phyloP scores from a whole-genome alignment of 108 stramenopile genomes.

The Mediolabrus comicus region DNA sequence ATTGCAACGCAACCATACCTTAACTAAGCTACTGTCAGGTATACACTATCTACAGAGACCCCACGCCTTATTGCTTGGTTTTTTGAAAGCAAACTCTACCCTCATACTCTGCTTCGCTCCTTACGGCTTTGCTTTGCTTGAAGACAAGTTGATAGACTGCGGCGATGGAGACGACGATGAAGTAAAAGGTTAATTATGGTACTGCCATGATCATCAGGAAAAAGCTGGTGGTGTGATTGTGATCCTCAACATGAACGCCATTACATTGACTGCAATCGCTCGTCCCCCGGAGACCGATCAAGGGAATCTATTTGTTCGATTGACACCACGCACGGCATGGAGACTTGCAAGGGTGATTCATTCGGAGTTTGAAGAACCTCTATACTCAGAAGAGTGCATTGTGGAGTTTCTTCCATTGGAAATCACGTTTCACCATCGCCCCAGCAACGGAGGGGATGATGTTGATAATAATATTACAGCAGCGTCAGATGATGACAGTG shows the following conservation, averaged over 20 bases:
- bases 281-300: slow-evolving; percentile 30
- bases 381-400: background rate
- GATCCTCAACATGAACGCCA: background rate
- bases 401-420: slow-evolving; percentile 46
- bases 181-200: too few species aligned
- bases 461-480: slow-evolving; percentile 7
- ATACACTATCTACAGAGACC: too few species aligned
- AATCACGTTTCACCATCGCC: slow-evolving; percentile 9
- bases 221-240: too few species aligned
- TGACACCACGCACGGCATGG: slow-evolving; percentile 18
- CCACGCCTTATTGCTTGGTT: too few species aligned
- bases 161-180: too few species aligned
- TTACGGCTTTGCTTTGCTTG: too few species aligned
- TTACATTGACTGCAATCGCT: slow-evolving; percentile 19
- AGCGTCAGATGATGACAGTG: slow-evolving; percentile 1
- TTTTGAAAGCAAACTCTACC: too few species aligned
- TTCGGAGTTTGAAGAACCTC: background rate
- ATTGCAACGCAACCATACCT: too few species aligned
- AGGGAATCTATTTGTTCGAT: slow-evolving; percentile 28
- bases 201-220: too few species aligned
- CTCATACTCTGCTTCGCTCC: too few species aligned
- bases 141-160: too few species aligned
- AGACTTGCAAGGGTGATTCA: slow-evolving; percentile 10
- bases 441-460: background rate
- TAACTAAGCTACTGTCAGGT: too few species aligned